phyloP scores from a whole-genome alignment of 805 yeast species.

The Candida nanaspora region DNA sequence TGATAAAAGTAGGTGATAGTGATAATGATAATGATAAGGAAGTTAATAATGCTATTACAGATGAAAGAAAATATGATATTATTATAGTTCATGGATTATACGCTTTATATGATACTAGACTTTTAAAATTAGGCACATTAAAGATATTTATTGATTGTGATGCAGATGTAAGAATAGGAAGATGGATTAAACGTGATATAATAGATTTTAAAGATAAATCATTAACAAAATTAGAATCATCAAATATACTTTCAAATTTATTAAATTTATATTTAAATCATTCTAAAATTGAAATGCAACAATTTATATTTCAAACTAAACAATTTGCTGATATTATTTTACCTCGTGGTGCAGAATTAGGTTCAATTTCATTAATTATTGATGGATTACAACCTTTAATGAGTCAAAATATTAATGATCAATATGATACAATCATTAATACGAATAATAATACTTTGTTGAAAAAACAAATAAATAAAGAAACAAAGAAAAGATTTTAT shows the following conservation, averaged over 20 bases:
- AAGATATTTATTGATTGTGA: conserved; percentile 78
- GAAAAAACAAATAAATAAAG: not conserved
- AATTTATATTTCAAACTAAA: conserved; percentile 61
- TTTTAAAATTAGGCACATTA: conserved; percentile 51
- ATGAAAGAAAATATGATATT: conserved; percentile 16
- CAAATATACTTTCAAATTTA: conserved; percentile 25
- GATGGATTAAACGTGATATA: conserved; percentile 52
- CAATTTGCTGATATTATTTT: conserved; percentile 68
- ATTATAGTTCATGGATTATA: conserved; percentile 70
- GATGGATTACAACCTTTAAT: conserved; percentile 50
- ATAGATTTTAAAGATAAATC: conserved; percentile 5
- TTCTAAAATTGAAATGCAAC: conserved; percentile 60
- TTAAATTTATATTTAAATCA: conserved; percentile 42
- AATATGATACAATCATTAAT: not conserved
- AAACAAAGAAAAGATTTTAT: not conserved
- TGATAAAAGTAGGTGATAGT: conserved; percentile 3
- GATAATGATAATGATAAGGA: no score
- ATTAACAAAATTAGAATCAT: conserved; percentile 2
- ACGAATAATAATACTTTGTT: not conserved
- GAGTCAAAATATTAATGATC: not conserved
- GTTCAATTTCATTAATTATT: conserved; percentile 51
- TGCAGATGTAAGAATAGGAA: conserved; percentile 74
- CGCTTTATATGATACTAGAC: conserved; percentile 57
- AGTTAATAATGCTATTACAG: no score
- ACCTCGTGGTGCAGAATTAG: conserved; percentile 59